phyloP scores from a whole-genome alignment of 1,139 yeast genomes.

The Hyphopichia wangnamkhiaoensis region DNA sequence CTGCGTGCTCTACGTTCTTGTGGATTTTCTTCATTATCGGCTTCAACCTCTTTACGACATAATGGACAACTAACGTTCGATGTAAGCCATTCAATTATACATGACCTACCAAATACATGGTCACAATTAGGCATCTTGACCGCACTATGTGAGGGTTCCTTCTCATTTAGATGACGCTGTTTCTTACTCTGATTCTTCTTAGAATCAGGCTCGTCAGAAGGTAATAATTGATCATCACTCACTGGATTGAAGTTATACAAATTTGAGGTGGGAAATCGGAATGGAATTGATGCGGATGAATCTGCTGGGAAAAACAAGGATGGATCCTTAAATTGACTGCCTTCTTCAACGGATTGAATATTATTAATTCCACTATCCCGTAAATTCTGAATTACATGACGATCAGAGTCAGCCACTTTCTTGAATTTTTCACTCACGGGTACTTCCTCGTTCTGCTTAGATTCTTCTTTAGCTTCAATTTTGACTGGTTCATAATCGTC shows the following conservation, averaged over 20 bases:
- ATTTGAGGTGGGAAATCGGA: conserved; percentile 36
- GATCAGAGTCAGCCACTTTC: neutral
- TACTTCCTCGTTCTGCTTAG: neutral
- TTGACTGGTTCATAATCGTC: conserved; percentile 27
- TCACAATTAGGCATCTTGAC: conserved; percentile 48
- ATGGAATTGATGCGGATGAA: conserved; percentile 27
- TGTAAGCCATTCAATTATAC: conserved; percentile 47
- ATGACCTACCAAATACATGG: conserved; percentile 44
- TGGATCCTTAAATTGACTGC: conserved; percentile 34
- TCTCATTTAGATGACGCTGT: conserved; percentile 13
- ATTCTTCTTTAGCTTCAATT: neutral
- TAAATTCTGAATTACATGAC: neutral
- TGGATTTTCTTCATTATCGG: conserved; percentile 24
- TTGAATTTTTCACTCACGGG: neutral
- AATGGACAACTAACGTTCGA: conserved; percentile 46
- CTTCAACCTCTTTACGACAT: conserved; percentile 46
- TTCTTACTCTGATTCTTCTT: conserved; percentile 14
- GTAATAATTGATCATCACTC: conserved; percentile 31
- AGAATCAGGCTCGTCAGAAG: conserved; percentile 26
- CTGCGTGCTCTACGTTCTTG: conserved; percentile 12
- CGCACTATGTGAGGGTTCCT: conserved; percentile 33
- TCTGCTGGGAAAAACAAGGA: conserved; percentile 41
- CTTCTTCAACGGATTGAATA: conserved; percentile 7
- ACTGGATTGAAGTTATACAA: conserved; percentile 24
- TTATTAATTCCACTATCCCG: neutral